Conservation (phyloP, 2,329 filamentous ascomycete species). For the Hyphodiscus sp. region DNA sequence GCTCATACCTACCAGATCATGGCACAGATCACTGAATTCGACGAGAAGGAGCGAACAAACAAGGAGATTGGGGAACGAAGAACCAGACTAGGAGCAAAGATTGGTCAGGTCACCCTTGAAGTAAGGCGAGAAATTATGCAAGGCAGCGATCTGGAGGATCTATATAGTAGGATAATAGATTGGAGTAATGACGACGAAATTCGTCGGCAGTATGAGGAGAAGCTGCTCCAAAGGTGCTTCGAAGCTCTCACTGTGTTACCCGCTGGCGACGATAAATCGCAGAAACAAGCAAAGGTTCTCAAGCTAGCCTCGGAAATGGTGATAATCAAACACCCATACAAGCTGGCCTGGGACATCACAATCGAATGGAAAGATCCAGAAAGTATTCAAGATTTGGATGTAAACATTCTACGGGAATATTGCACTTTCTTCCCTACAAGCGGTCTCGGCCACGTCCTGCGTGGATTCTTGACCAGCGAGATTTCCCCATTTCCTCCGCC, state of each 20-base stretch:
- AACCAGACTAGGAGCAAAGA: constrained; percentile 76
- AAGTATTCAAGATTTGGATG: constrained; percentile 69
- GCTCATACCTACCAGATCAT: constrained; percentile 75
- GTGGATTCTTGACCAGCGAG: constrained; percentile 74
- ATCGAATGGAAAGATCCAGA: constrained; percentile 84
- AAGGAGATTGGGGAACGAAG: constrained; percentile 82
- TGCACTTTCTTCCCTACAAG: constrained; percentile 77
- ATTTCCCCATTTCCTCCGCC: constrained; percentile 70
- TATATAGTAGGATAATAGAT: constrained; percentile 80
- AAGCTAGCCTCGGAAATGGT: constrained; percentile 88
- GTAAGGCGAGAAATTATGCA: constrained; percentile 80
- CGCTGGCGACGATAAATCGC: constrained; percentile 54
- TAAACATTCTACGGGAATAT: constrained; percentile 71
- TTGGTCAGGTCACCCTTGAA: constrained; percentile 76
- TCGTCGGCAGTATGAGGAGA: constrained; percentile 82
- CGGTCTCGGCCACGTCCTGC: constrained; percentile 75
- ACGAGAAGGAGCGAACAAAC: constrained; percentile 86
- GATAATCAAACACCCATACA: constrained; percentile 86
- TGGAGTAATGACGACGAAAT: constrained; percentile 86
- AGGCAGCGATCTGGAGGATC: constrained; percentile 67
- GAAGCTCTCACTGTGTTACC: constrained; percentile 68
- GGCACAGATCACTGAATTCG: constrained; percentile 74
- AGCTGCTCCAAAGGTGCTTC: constrained; percentile 73
- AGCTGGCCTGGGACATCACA: constrained; percentile 83
- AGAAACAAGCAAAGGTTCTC: constrained; percentile 66